Percentiles rank a stretch among this genome's conserved stretches.
Evolutionary conservation across 2,329 filamentous ascomycete species (phyloP).

Genomic region (Xylaria sp.): DNA sequence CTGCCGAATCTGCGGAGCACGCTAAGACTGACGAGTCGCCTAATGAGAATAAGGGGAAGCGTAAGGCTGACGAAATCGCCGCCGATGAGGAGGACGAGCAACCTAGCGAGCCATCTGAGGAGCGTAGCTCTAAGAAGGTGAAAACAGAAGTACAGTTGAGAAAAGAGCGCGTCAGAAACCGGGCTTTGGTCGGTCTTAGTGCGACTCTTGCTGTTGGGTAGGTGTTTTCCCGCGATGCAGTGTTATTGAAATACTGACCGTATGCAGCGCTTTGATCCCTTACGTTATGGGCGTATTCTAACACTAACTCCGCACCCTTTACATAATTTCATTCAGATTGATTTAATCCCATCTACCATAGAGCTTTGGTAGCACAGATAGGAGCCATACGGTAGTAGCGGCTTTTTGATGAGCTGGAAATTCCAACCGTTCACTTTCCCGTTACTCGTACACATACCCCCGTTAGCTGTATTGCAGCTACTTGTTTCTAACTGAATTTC

Average conservation of each 20-base stretch:
- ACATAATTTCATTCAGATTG: constrained; percentile 32
- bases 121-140: constrained; percentile 75
- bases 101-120: constrained; percentile 58
- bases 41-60: constrained; percentile 67
- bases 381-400: constrained; percentile 13
- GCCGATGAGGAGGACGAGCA: constrained; percentile 71
- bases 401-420: constrained; percentile 26
- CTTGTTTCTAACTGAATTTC: constrained; percentile 30
- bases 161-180: constrained; percentile 86
- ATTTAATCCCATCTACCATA: constrained; percentile 25
- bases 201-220: constrained; percentile 92
- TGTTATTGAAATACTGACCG: constrained; percentile 22
- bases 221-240: constrained; percentile 56
- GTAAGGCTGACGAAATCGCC: constrained; percentile 78
- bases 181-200: constrained; percentile 85
- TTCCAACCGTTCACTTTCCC: constrained; percentile 28
- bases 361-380: constrained; percentile 9
- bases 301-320: constrained; percentile 19
- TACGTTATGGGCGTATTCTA: constrained; percentile 65
- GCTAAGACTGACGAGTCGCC: constrained; percentile 50
- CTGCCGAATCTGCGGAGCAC: constrained; percentile 60
- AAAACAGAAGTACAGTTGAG: constrained; percentile 84
- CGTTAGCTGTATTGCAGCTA: constrained; percentile 31
- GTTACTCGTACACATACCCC: constrained; percentile 38
- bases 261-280: constrained; percentile 57